Base-by-base conservation (phyloP, 2,329 filamentous ascomycete species). In the Blastomyces gilchristii region DNA sequence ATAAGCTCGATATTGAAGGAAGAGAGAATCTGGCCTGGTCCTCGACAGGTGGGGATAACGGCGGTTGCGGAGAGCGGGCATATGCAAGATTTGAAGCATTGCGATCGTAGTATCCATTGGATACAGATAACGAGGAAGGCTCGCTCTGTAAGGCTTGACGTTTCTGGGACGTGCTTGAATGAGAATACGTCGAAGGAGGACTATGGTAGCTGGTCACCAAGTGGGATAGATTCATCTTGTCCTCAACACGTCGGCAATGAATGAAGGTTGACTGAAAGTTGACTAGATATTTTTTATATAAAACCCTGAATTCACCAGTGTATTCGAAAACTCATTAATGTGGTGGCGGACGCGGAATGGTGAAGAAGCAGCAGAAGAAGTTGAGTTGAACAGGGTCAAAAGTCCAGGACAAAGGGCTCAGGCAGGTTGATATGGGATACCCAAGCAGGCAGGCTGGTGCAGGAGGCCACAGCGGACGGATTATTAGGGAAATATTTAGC, bases 1-100 rank as follows among this genome's bases (percentile, higher is more conserved):
- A 82, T 63, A 97, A 83, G 75, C 91, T 93, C 47, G 91, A 96
- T 75, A 97, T 97, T 49, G 93, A 96, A 25, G 93, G 93, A 63
- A 97, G 80, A 60, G 91, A 96, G 72, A 89, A 94, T 78, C 88
- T 92, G 68, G 85, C 80, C 56, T 78, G 77, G 71, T 91, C 88
- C 70, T 76, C 74, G 58, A 77, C 73, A 22, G 76, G 76, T 16
- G 76, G 75, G 16, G 75, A 77, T 6, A 76, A 68, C 47, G 76
- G 75, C 25, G 72, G 57, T 31, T 57, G 57, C 22, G 60, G 54
- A 18, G 62, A 11, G n/a, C 39, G 62, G 39, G 41, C 22, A 28
- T 66, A 65, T 60, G 62, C 47, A 34, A 60, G 43, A 47, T 60
- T 54, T 31, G 62, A 60, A 41, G 56, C 62, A 45, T 60, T 60